These are phyloP conservation scores for Candida nanaspora DNA, from an alignment of 805 yeast genomes.

Conservation along the genomic window DNA sequence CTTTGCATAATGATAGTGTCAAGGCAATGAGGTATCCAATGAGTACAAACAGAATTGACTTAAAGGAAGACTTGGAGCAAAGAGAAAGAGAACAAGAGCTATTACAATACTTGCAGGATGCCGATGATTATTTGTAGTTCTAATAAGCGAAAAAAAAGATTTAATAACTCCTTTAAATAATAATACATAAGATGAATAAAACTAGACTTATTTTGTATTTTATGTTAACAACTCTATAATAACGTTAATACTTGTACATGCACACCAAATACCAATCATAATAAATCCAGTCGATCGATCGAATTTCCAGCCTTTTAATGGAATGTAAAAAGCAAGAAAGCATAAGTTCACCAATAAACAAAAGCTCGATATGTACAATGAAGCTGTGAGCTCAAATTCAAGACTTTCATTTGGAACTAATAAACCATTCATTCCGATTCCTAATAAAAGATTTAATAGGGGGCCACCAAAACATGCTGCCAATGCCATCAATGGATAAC, in stretches of 20 bases:
- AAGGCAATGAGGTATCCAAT: constrained; percentile 92
- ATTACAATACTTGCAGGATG: constrained; percentile 36
- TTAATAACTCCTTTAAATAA: too few relatives aligned
- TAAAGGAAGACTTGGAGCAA: constrained; percentile 45
- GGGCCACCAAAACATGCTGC: constrained; percentile 97
- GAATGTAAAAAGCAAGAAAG: constrained; percentile 31
- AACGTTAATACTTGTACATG: constrained; percentile 29
- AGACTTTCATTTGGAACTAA: constrained; percentile 23
- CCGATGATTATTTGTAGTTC: constrained; percentile 25
- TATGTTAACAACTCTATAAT: constrained; percentile 22
- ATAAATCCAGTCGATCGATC: constrained; percentile 30
- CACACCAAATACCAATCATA: constrained; percentile 34
- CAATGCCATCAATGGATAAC: constrained; percentile 84
- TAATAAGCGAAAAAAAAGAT: too few relatives aligned
- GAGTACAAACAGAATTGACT: constrained; percentile 42
- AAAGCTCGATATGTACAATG: constrained; percentile 34
- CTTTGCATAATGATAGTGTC: constrained; percentile 84
- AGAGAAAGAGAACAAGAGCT: constrained; percentile 46
- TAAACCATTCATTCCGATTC: constrained; percentile 73
- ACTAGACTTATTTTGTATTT: too few relatives aligned
- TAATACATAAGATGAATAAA: too few relatives aligned
- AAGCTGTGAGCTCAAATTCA: constrained; percentile 27
- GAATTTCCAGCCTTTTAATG: constrained; percentile 32
- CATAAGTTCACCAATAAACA: constrained; percentile 32
- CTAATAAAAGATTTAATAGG: constrained; percentile 64